Percentiles rank a stretch among this genome's conserved stretches.
phyloP scores from a whole-genome alignment of 73 alveolate genomes.

The Halteria grandinella region DNA sequence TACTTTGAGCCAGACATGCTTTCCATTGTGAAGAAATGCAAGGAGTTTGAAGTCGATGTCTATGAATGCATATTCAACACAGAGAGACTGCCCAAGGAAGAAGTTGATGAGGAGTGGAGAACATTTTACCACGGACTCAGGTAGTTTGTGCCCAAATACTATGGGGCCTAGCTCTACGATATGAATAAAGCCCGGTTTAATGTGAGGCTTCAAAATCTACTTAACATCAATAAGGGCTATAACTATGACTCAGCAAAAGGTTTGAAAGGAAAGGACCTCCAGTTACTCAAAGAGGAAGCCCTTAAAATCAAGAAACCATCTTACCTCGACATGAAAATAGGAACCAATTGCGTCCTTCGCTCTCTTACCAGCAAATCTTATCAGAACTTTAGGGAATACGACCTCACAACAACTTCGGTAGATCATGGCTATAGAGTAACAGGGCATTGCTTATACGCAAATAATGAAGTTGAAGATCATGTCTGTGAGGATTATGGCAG shows the following conservation, averaged over 20 bases:
- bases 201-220: slow-evolving; percentile 21
- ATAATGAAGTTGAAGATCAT: slow-evolving; percentile 1
- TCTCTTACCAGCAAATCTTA: neutral
- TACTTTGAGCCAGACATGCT: neutral
- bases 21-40: neutral
- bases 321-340: slow-evolving; percentile 28
- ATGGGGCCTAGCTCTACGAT: neutral
- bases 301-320: slow-evolving; percentile 10
- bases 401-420: slow-evolving; percentile 1
- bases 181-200: neutral
- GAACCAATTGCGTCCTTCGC: slow-evolving; percentile 22
- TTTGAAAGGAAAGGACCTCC: no score
- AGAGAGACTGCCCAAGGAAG: neutral
- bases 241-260: neutral
- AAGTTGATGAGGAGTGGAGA: slow-evolving; percentile 1
- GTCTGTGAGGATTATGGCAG: slow-evolving; percentile 24
- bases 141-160: slow-evolving; percentile 21
- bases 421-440: slow-evolving; percentile 24
- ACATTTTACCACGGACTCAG: slow-evolving; percentile 28
- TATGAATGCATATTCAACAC: slow-evolving; percentile 36
- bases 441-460: slow-evolving; percentile 5
- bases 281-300: no score
- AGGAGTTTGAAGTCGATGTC: slow-evolving; percentile 30
- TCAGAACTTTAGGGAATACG: slow-evolving; percentile 1
- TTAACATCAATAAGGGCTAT: slow-evolving; percentile 2